Evolutionary conservation across 805 yeast species (phyloP).

Genomic region (Candida hispaniensis): DNA sequence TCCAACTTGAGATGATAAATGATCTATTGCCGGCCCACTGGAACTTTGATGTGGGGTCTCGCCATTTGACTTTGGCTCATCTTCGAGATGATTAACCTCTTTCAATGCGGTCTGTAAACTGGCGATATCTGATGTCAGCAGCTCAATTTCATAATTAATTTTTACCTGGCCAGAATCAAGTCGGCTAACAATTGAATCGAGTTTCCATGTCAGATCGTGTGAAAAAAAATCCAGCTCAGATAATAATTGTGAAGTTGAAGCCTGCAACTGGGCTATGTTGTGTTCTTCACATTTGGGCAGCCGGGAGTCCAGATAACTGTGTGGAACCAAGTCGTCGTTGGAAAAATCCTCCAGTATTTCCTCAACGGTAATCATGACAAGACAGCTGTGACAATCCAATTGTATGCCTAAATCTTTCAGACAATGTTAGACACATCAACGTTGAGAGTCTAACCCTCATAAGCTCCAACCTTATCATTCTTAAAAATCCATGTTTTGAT

Average conservation of each 20-base stretch:
- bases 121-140: constrained; percentile 26
- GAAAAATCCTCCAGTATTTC: constrained; percentile 23
- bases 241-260: constrained; percentile 25
- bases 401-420: too few relatives aligned
- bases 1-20: too few relatives aligned
- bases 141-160: constrained; percentile 28
- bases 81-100: too few relatives aligned
- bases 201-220: constrained; percentile 25
- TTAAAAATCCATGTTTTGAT: too few relatives aligned
- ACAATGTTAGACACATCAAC: too few relatives aligned
- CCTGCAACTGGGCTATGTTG: constrained; percentile 23
- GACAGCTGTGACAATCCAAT: too few relatives aligned
- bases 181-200: constrained; percentile 23
- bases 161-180: constrained; percentile 24
- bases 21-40: too few relatives aligned
- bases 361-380: too few relatives aligned
- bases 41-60: too few relatives aligned
- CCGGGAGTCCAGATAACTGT: constrained; percentile 10
- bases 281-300: constrained; percentile 14
- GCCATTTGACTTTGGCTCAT: too few relatives aligned
- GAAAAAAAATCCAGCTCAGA: constrained; percentile 27
- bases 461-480: too few relatives aligned
- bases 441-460: too few relatives aligned
- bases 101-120: constrained; percentile 20
- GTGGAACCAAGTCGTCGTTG: constrained; percentile 22